Evolutionary conservation across 1,284 basidiomycete genomes (phyloP).

Genomic region (Meira miltonrushii): DNA sequence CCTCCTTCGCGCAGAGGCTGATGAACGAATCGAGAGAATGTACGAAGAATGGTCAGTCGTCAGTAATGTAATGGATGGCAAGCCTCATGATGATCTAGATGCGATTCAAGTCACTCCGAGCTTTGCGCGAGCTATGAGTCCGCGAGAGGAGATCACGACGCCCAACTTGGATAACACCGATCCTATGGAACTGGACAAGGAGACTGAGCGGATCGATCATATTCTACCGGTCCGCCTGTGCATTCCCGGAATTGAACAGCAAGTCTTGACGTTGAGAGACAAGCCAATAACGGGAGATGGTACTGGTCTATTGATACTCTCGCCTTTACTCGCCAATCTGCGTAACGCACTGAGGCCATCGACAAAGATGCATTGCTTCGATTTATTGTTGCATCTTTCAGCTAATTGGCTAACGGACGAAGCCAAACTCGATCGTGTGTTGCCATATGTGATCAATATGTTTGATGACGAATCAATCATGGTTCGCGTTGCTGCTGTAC

Average conservation of each 20-base stretch:
- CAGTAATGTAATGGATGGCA: slow-evolving; percentile 23
- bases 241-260: slow-evolving; percentile 34
- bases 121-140: neutral
- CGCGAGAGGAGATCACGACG: neutral
- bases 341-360: slow-evolving; percentile 81
- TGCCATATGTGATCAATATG: slow-evolving; percentile 85
- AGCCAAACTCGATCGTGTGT: slow-evolving; percentile 85
- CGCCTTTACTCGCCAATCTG: slow-evolving; percentile 81
- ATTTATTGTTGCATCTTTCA: slow-evolving; percentile 77
- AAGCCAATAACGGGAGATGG: slow-evolving; percentile 59
- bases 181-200: slow-evolving; percentile 6
- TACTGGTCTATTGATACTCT: slow-evolving; percentile 71
- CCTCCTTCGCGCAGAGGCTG: slow-evolving; percentile 27
- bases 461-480: slow-evolving; percentile 75
- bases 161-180: neutral
- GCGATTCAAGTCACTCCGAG: neutral
- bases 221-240: slow-evolving; percentile 28
- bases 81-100: neutral
- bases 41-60: slow-evolving; percentile 48
- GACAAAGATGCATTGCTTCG: slow-evolving; percentile 77
- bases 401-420: slow-evolving; percentile 78
- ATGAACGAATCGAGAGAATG: slow-evolving; percentile 46
- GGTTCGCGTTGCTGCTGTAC: slow-evolving; percentile 73
- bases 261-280: slow-evolving; percentile 14
- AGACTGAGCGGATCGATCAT: slow-evolving; percentile 14